phyloP scores from a whole-genome alignment of 2,329 filamentous ascomycete species.

The Nothomitra cinnamomea region DNA sequence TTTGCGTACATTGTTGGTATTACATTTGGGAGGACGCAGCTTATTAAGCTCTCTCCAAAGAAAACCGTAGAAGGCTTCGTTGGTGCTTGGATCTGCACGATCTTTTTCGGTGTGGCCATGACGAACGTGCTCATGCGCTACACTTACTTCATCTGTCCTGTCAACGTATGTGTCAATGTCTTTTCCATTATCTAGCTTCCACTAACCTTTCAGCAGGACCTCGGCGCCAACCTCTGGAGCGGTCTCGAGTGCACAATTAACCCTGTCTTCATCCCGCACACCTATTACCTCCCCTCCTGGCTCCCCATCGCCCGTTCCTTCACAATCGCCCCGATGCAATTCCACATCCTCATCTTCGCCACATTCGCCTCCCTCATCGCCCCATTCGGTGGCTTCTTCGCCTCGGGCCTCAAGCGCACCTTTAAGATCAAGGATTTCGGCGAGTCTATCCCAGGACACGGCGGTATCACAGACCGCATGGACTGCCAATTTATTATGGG shows the following conservation, averaged over 20 bases:
- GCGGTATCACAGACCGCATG: conserved; percentile 97
- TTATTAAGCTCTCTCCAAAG: conserved; percentile 96
- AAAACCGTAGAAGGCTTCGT: conserved; percentile 98
- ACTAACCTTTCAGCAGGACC: conserved; percentile 32
- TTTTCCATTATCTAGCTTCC: not conserved
- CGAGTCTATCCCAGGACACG: conserved; percentile 92
- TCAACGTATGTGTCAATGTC: conserved; percentile 42
- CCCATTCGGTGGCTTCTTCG: conserved; percentile 96
- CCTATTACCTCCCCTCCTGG: conserved; percentile 55
- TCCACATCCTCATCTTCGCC: conserved; percentile 78
- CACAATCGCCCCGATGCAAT: conserved; percentile 72
- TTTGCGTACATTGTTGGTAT: conserved; percentile 97
- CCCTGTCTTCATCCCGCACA: conserved; percentile 69
- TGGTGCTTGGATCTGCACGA: conserved; percentile 88
- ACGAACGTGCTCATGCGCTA: conserved; percentile 75
- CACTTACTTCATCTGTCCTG: conserved; percentile 96
- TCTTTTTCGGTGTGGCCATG: conserved; percentile 66
- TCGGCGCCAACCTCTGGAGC: conserved; percentile 83
- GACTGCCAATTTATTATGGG: conserved; percentile 99
- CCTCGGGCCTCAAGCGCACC: conserved; percentile 89
- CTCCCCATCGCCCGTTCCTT: conserved; percentile 57
- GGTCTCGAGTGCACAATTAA: conserved; percentile 82
- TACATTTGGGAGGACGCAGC: conserved; percentile 84
- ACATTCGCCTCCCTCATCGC: conserved; percentile 94
- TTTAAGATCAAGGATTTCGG: conserved; percentile 99